A percentile compares a stretch with the other conserved stretches of the same genome.
Conservation (phyloP, 2,329 filamentous ascomycete species). For the Venturia oleaginea region DNA sequence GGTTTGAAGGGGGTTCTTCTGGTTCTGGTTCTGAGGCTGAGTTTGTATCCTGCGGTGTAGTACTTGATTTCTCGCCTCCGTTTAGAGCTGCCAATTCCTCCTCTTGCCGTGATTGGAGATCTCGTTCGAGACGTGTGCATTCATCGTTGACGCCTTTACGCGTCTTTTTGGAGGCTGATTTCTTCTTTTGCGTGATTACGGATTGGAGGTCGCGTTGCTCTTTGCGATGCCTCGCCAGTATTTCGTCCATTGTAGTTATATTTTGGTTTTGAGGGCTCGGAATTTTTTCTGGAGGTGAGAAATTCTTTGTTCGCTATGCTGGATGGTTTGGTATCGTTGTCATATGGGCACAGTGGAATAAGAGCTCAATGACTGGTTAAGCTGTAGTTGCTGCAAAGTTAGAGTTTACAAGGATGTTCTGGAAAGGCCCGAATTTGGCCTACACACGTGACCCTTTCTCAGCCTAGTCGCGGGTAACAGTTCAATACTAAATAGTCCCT, state of each 20-base stretch:
- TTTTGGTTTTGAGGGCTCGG: not conserved
- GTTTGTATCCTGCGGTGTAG: constrained; percentile 14
- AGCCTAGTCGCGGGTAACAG: too few species aligned
- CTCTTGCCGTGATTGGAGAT: constrained; percentile 46
- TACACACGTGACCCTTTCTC: not conserved
- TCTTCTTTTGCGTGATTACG: constrained; percentile 89
- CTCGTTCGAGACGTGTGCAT: constrained; percentile 48
- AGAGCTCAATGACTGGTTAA: not conserved
- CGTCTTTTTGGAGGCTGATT: constrained; percentile 79
- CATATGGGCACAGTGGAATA: not conserved
- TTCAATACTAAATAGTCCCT: too few species aligned
- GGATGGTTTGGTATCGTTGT: not conserved
- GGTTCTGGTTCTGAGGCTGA: not conserved
- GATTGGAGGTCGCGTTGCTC: constrained; percentile 81
- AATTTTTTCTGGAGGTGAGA: not conserved
- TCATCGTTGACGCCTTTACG: constrained; percentile 53
- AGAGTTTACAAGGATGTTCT: not conserved
- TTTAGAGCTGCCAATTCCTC: constrained; percentile 40
- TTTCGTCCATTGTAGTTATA: constrained; percentile 52
- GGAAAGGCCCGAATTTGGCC: not conserved
- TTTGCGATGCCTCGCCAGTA: constrained; percentile 73
- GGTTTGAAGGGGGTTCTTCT: not conserved
- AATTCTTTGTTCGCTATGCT: not conserved
- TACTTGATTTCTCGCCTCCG: constrained; percentile 20
- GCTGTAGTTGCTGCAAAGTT: not conserved